Evolutionary conservation across 768 basidiomycete species (phyloP).

Genomic region (Xerocomellus chrysenteron): DNA sequence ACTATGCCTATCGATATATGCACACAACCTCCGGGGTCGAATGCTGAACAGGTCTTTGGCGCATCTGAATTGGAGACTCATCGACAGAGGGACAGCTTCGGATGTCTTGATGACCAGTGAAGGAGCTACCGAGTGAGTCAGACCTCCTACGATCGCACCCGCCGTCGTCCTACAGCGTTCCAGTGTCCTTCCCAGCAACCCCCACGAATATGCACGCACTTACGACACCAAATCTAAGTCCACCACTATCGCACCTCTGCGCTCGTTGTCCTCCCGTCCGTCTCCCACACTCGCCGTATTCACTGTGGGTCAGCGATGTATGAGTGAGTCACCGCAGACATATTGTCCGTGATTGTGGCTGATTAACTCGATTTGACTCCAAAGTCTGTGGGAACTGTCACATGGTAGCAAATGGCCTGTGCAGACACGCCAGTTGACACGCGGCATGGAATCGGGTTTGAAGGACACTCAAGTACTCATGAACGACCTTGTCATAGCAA

Average conservation of each 20-base stretch:
- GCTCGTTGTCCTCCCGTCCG: conserved; percentile 12
- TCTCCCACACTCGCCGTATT: conserved; percentile 30
- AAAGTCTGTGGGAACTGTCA: no score
- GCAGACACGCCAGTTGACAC: no score
- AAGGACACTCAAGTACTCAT: no score
- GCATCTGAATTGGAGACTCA: no score
- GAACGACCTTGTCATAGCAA: no score
- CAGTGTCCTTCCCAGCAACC: not conserved
- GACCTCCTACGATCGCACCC: not conserved
- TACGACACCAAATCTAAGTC: conserved; percentile 16
- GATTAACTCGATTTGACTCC: no score
- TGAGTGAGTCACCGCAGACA: no score
- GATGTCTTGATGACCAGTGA: no score
- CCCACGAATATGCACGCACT: not conserved
- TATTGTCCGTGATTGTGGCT: no score
- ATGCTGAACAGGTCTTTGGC: not conserved
- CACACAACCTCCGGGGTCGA: not conserved
- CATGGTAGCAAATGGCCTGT: no score
- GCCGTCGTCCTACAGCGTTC: not conserved
- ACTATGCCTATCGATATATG: not conserved
- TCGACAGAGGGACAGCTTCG: no score
- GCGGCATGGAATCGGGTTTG: no score
- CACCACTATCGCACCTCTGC: conserved; percentile 29
- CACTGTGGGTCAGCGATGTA: conserved; percentile 1
- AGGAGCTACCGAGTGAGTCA: not conserved